Conservation (phyloP, 192 early-diverging fungal genomes). For the Chytriomyces sp. region DNA sequence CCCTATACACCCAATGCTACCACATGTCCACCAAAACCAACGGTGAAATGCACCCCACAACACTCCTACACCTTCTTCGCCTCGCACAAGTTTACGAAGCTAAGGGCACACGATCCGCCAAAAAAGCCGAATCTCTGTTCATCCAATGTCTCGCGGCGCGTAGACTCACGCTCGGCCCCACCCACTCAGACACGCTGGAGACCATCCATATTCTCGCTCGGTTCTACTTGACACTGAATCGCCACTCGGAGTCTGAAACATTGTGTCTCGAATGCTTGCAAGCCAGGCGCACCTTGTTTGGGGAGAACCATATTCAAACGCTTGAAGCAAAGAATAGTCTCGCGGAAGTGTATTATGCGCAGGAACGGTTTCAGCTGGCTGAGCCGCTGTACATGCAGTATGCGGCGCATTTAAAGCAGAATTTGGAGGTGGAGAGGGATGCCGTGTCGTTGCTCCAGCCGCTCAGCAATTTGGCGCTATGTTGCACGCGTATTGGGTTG, state of each 20-base stretch:
- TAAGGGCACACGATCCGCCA: no score
- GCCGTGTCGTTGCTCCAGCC: neutral
- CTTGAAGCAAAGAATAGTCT: neutral
- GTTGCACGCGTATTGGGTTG: neutral
- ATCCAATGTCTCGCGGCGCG: no score
- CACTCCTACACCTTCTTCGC: no score
- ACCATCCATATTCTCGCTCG: neutral
- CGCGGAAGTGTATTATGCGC: constrained; percentile 2
- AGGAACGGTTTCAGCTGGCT: neutral
- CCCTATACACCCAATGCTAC: neutral
- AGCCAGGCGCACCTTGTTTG: neutral
- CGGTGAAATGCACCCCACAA: neutral
- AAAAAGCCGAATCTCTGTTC: no score
- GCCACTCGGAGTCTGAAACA: neutral
- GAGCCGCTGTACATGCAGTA: neutral
- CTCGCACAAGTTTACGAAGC: no score
- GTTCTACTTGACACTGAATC: neutral
- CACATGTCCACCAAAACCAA: neutral
- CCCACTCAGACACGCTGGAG: neutral
- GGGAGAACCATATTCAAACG: neutral
- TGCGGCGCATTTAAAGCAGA: neutral
- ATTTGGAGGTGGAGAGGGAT: neutral
- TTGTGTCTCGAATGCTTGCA: neutral
- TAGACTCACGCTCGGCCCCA: neutral
- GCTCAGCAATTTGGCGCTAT: neutral